Base-by-base conservation (phyloP, 1,284 basidiomycete species). In the Fomitopsis pinicola region DNA sequence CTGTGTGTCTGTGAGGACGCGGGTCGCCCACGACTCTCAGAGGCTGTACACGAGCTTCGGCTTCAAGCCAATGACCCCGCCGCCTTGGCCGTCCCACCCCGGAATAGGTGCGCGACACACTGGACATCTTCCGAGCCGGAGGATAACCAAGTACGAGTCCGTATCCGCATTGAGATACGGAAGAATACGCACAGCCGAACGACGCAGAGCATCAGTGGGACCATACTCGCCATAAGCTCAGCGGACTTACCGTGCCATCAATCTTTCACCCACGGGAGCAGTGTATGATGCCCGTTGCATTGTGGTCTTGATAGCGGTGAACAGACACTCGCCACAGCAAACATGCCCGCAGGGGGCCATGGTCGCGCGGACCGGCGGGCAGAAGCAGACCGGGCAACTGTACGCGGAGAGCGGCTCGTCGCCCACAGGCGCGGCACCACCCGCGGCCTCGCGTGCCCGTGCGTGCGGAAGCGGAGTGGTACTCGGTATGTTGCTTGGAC, bases 321-420 rank as follows among this genome's bases (percentile, higher is more conserved):
- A 92, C 7, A 92, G 78, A 71, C 90, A 92, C 30, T 82, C 77
- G 1, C 89, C 91, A 65, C 90, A 92, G 63, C 85, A 84, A 50
- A 92, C 80, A 64, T 92, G 90, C 0, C 90, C 90, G 65, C 90
- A 92, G 0, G 88, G 89, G 0, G 89, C 91, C 58, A 92, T 72
- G 0, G 88, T 89, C 22, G 91, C 88, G 63, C 89, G 85, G 0
- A 82, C 84, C 1, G 90, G 90, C 1, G 88, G 80, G 42, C 79
- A 85, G 77, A 91, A 90, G 70, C 91, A 92, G 62, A 92, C 88
- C 5, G 90, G 90, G 68, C 91, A 92, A 0, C 80, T 81, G 68
- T 90, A 91, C 2, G 80, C 74, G 1, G 86, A 79, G 17, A 92
- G 79, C 0, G 80, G 83, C 57, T 89, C 84, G 2, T 66, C 36